Evolutionary conservation across 345 rosid species (phyloP).

Genomic region (Citrus cavaleriei): DNA sequence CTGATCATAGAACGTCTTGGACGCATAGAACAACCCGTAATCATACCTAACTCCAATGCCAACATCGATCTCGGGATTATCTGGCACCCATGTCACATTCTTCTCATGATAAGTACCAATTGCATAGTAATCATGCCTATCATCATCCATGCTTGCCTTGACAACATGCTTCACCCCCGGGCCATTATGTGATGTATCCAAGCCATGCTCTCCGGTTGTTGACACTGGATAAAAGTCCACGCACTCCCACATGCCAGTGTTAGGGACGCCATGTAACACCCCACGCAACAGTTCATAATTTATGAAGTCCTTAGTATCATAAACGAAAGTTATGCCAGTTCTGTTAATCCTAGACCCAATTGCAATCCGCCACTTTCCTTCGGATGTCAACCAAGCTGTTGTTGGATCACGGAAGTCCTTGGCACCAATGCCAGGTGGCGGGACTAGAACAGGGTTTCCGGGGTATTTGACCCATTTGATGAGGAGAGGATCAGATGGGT

Average conservation of each 20-base stretch:
- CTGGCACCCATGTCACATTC: slow-evolving; percentile 47
- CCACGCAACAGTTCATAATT: slow-evolving; percentile 30
- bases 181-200: slow-evolving; percentile 54
- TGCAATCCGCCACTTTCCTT: slow-evolving; percentile 77
- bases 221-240: slow-evolving; percentile 72
- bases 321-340: slow-evolving; percentile 68
- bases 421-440: slow-evolving; percentile 54
- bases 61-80: slow-evolving; percentile 48
- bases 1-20: slow-evolving; percentile 68
- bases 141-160: slow-evolving; percentile 60
- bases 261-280: slow-evolving; percentile 56
- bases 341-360: slow-evolving; percentile 68
- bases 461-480: slow-evolving; percentile 64
- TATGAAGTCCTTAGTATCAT: slow-evolving; percentile 74
- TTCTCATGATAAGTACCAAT: slow-evolving; percentile 53
- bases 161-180: slow-evolving; percentile 54
- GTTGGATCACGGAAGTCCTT: slow-evolving; percentile 96
- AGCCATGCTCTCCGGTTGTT: slow-evolving; percentile 20
- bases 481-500: slow-evolving; percentile 71
- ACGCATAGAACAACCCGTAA: slow-evolving; percentile 65
- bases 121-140: slow-evolving; percentile 60
- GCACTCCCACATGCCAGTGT: slow-evolving; percentile 96
- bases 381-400: slow-evolving; percentile 79
- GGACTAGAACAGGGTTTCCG: slow-evolving; percentile 70
- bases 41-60: slow-evolving; percentile 69